Evolutionary conservation across 2,329 filamentous ascomycete genomes (phyloP), one percentile per base, ranked within the genome.

Genomic region (Nothophoma quercina): DNA sequence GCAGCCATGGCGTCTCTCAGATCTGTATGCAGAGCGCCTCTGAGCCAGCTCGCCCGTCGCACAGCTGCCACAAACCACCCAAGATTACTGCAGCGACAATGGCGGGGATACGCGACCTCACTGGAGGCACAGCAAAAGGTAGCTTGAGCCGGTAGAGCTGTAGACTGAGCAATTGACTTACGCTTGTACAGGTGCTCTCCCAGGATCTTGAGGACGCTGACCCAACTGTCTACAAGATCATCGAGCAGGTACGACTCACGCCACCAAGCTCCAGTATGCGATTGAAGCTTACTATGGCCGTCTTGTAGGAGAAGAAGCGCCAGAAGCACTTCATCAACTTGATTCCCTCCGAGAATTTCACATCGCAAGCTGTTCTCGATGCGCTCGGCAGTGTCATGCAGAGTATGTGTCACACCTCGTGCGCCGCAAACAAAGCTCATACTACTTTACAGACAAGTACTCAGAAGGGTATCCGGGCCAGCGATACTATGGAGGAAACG

Each of bases 251-350:
- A 77, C 67, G 76, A 52, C 41, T 42, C 51, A 43, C 29, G 32
- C 45, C 50, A 29, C 35, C 35, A 48, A 47, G 43, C 43, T 48
- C 25, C 7, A 13, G 28, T 16, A 18, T 26, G 39, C 23, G 22
- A 36, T 21, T 16, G 29, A 42, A 51, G 35, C 65, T 69, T 45
- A 72, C 56, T 34, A 30, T 22, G 18, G 21, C 54, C 43, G 19
- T 26, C 34, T 19, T 59, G 49, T 58, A 96, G 91, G 95, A 99
- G 82, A 98, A 98, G 85, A 85, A 84, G 64, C 86, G 95, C 64
- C 95, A 99, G 77, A 96, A 96, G 78, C 92, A 98, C 77, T 99
- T 97, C 71, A 96, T 99, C 80, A 98, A 98, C 74, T 88, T 99
- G 75, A 99, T 99, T 71, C 93, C 95, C 73, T 98, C 95, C 51